Evolutionary conservation across 352 stramenopile genomes (phyloP), one percentile per base, ranked within the genome.

Genomic region (Globisporangium sylvaticum): DNA sequence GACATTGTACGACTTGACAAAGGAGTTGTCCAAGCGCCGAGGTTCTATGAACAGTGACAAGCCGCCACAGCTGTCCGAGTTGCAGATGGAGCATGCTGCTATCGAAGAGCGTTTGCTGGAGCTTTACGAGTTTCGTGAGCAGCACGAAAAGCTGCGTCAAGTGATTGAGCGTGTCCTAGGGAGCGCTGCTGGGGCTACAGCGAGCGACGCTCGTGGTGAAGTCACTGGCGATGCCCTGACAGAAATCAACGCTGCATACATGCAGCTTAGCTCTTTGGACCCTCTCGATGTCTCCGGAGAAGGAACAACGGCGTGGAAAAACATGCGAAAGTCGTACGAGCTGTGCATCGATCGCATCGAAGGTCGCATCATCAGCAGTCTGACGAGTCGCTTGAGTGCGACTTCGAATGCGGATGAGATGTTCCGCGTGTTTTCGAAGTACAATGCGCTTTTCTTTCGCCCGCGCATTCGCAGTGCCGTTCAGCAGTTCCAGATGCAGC

Each of bases 401-500:
- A 97, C 94, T 3, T 89, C 80, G 37, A 97, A 96, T 37, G 97
- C 98, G 3, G 95, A 98, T 65, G 92, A 98, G 65, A 98, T 98
- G 94, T 98, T 98, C 63, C 83, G 90, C 10, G 96, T 99, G 5
- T 99, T 99, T 69, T 96, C 92, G 20, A 97, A 97, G 69, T 99
- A 99, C 81, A 99, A 99, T 64, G 92, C 96, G 46, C 87, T 99
- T 29, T 96, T 99, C 69, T 97, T 98, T 56, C 90, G 97, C 15
- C 97, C 96, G 52, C 91, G 97, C 20, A 97, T 98, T 69, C 91
- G 91, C 25, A 95, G 84, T 32, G 97, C 97, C 4, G 97, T 99
- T 31, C 98, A 99, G 68, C 96, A 99, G 84, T 99, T 99, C 75
- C 97, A 99, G 73, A 97, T 98, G 75, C 92, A 98, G 68, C 84